Percentiles rank a stretch among this genome's conserved stretches.
Conservation (phyloP, 2,329 filamentous ascomycete genomes). For the Ceratocystis colombiana region DNA sequence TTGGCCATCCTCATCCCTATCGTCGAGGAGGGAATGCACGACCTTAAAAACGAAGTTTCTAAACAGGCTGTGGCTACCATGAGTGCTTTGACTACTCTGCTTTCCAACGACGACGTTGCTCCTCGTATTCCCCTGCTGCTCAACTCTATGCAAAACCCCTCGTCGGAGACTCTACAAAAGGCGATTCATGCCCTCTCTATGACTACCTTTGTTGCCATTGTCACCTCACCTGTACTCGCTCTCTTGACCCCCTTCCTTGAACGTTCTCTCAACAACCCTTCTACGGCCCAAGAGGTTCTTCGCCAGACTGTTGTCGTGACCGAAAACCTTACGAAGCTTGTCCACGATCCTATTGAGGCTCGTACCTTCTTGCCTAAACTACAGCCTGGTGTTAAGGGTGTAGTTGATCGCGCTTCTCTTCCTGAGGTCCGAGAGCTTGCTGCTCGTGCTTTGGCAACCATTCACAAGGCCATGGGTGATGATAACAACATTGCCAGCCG, state of each 20-base stretch:
- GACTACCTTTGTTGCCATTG: constrained; percentile 95
- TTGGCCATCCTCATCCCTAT: constrained; percentile 81
- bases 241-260: constrained; percentile 90
- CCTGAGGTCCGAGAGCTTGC: constrained; percentile 91
- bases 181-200: constrained; percentile 93
- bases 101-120: constrained; percentile 94
- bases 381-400: constrained; percentile 82
- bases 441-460: constrained; percentile 69
- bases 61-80: constrained; percentile 91
- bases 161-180: constrained; percentile 77
- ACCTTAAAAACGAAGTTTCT: constrained; percentile 77
- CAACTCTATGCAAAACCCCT: constrained; percentile 91
- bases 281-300: constrained; percentile 84
- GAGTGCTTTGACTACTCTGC: constrained; percentile 75
- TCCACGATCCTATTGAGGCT: constrained; percentile 90
- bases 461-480: constrained; percentile 83
- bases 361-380: constrained; percentile 91
- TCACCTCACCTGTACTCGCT: constrained; percentile 89
- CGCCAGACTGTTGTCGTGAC: constrained; percentile 93
- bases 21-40: constrained; percentile 89
- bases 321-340: constrained; percentile 95
- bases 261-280: constrained; percentile 82
- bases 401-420: constrained; percentile 77
- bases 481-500: constrained; percentile 54
- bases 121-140: constrained; percentile 85